phyloP scores from a whole-genome alignment of 73 alveolate species.

The Uronychia setigera region DNA sequence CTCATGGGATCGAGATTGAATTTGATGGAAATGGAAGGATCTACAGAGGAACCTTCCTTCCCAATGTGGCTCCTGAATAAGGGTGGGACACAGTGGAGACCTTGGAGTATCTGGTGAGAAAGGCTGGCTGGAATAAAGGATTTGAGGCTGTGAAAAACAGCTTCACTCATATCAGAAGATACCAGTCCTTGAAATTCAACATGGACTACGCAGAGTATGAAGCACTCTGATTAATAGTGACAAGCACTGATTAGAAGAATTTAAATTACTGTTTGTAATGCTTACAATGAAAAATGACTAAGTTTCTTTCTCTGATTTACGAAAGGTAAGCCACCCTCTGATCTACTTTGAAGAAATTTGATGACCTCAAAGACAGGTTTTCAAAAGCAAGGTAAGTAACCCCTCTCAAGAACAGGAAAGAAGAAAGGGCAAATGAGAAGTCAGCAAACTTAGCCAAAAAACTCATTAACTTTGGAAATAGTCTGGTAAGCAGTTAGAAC shows the following conservation, averaged over 20 bases:
- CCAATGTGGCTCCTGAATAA: constrained; percentile 94
- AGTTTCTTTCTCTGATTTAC: too few relatives aligned
- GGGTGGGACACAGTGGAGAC: constrained; percentile 95
- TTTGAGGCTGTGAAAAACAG: constrained; percentile 50
- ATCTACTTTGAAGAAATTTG: neutral
- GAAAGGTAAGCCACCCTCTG: too few relatives aligned
- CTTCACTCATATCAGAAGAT: constrained; percentile 57
- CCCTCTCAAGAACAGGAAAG: neutral
- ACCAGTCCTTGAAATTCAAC: constrained; percentile 70
- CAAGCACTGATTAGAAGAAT: too few relatives aligned
- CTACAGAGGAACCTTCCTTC: constrained; percentile 89
- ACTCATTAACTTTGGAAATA: neutral
- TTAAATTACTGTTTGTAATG: too few relatives aligned
- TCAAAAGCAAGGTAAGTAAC: neutral
- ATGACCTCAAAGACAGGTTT: neutral
- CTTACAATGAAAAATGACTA: too few relatives aligned
- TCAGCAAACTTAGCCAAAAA: neutral
- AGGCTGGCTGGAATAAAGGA: constrained; percentile 84
- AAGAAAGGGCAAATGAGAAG: neutral
- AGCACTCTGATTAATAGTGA: neutral
- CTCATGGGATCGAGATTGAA: constrained; percentile 92
- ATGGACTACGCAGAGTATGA: constrained; percentile 70
- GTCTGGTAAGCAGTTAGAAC: neutral
- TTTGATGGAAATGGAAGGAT: constrained; percentile 69
- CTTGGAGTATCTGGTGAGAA: constrained; percentile 74